Conservation (phyloP, 2,329 filamentous ascomycete genomes). For the Atkinsonella texensis region DNA sequence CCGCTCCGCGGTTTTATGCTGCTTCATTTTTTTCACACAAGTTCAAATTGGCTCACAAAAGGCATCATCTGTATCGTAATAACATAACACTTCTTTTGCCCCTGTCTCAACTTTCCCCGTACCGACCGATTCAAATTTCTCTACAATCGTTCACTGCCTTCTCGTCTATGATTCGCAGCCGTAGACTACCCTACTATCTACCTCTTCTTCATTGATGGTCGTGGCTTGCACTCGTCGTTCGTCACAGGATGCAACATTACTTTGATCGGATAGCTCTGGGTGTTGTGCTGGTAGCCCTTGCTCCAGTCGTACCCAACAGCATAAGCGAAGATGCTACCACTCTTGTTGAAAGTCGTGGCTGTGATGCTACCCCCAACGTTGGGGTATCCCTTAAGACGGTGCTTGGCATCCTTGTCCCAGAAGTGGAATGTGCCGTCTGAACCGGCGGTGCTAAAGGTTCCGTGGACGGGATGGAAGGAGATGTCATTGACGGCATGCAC, state of each 20-base stretch:
- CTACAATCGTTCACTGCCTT: neutral
- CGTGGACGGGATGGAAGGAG: slow-evolving; percentile 91
- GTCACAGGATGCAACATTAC: slow-evolving; percentile 73
- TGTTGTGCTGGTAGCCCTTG: slow-evolving; percentile 87
- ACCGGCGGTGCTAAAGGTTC: slow-evolving; percentile 96
- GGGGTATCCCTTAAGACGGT: slow-evolving; percentile 80
- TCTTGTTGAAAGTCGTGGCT: slow-evolving; percentile 81
- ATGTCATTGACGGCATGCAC: slow-evolving; percentile 96
- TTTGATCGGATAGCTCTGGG: slow-evolving; percentile 60
- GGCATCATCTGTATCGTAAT: neutral
- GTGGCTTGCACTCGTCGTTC: slow-evolving; percentile 48
- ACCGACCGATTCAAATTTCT: neutral
- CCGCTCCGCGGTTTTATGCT: too few relatives aligned
- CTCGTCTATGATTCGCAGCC: neutral
- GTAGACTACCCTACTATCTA: slow-evolving; percentile 20
- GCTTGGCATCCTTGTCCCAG: slow-evolving; percentile 89
- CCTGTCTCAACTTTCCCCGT: neutral
- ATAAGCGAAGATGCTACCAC: slow-evolving; percentile 74
- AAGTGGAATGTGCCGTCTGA: slow-evolving; percentile 95
- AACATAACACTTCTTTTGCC: neutral
- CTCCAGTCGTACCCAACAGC: slow-evolving; percentile 96
- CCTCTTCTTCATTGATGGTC: slow-evolving; percentile 48
- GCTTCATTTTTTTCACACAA: too few relatives aligned
- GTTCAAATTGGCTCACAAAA: neutral
- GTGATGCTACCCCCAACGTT: slow-evolving; percentile 78